Conservation (phyloP, 257 asterid genomes). For the Solanum paucissectum region DNA sequence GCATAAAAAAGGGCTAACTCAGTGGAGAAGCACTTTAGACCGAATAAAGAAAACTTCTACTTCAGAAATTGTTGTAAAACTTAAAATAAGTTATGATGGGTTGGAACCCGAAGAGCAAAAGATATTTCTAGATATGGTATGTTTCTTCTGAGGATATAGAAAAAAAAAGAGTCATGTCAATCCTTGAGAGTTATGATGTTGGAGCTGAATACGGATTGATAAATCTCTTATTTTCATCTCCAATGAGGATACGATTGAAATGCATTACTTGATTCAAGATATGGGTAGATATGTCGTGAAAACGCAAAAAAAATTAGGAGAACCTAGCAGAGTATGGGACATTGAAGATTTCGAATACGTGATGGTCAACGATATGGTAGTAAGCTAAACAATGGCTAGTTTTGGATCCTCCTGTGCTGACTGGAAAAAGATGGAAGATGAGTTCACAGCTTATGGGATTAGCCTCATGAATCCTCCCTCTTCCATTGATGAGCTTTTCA, state of each 20-base stretch:
- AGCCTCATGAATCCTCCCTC: slow-evolving; percentile 14
- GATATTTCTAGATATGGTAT: background rate
- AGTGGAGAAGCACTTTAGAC: background rate
- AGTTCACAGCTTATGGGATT: slow-evolving; percentile 10
- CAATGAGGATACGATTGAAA: background rate
- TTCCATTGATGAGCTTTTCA: slow-evolving; percentile 16
- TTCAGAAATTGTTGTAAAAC: background rate
- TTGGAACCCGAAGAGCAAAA: background rate
- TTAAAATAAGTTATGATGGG: background rate
- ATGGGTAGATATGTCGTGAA: background rate
- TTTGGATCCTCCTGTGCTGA: too few relatives aligned
- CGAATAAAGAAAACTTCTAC: background rate
- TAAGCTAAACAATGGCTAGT: background rate
- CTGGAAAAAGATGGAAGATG: too few relatives aligned
- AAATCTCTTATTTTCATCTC: background rate
- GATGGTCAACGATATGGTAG: background rate
- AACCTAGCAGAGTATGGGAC: background rate
- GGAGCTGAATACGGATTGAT: background rate
- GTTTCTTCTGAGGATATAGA: background rate
- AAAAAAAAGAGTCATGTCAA: background rate
- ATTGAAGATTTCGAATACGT: background rate
- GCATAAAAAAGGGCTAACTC: background rate
- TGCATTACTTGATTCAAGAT: background rate
- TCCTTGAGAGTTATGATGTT: background rate
- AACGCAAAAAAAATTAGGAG: background rate